Evolutionary conservation across 2,329 filamentous ascomycete genomes (phyloP), one percentile per base, ranked within the genome.

Genomic region (Lecanosticta acicola): DNA sequence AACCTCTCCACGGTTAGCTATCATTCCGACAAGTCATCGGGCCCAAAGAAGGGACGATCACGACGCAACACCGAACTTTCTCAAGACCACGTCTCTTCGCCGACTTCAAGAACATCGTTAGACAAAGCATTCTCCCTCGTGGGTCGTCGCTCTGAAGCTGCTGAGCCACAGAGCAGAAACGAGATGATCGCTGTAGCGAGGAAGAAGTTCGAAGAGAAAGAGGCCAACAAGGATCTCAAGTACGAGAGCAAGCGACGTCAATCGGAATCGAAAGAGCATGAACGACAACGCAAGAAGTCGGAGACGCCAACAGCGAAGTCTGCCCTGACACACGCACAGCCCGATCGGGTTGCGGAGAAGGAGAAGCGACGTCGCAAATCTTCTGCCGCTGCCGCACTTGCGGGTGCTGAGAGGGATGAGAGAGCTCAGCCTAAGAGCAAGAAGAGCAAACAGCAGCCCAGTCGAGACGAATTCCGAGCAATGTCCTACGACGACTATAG

Each of bases 201-300:
- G 4, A 68, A 73, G 41, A 77, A 78, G 24, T 81, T 80, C 58
- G 70, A 77, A 47, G 76, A 80, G 53, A 77, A 78, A 53, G 76
- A 81, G 62, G 75, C 73, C 3, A 75, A 72, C 29, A 81, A 80
- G 55, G 72, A 72, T 44, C 71, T 68, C 40, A 77, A 77, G 54
- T 65, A 72, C 37, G 74, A 79, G 56, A 59, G 68, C 46, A 76
- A 66, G 66, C 69, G 69, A 38, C 61, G 63, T 21, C 48, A 75
- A 66, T 60, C 70, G 59, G 63, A 74, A 37, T 63, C 67, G 47
- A 76, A 71, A 51, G 66, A 60, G 46, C 66, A 70, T 21, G 66
- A 71, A 46, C 57, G 61, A 3, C 63, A 71, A 45, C 57, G 65
- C 14, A 64, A 68, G 46, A 69, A 67, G 51, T 69, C 70, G 3